Evolutionary conservation across 768 basidiomycete species (phyloP).

Genomic region (Amanita exitialis): DNA sequence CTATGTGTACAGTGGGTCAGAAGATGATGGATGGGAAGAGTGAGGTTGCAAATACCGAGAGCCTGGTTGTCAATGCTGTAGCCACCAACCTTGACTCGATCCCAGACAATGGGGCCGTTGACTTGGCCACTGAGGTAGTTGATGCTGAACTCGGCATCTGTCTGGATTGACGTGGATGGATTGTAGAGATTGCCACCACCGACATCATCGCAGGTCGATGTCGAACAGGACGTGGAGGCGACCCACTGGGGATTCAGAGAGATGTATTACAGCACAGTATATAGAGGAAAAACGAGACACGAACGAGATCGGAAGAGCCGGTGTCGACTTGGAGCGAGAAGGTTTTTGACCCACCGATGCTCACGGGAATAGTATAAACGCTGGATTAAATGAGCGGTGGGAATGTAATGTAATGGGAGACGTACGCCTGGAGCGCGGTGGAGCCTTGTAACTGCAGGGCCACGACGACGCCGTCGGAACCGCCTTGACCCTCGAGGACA

Average conservation of each 20-base stretch:
- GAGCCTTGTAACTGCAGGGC: background rate
- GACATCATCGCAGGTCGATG: slow-evolving; percentile 33
- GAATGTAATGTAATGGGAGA: background rate
- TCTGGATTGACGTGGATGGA: slow-evolving; percentile 33
- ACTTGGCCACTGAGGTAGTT: slow-evolving; percentile 51
- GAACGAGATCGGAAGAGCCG: slow-evolving; percentile 72
- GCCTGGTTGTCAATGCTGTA: slow-evolving; percentile 62
- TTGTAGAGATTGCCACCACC: slow-evolving; percentile 40
- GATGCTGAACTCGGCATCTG: slow-evolving; percentile 37
- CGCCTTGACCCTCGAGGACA: too few species aligned
- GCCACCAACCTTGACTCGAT: slow-evolving; percentile 48
- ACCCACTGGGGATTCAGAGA: slow-evolving; percentile 48
- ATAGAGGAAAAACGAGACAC: slow-evolving; percentile 14
- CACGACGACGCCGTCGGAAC: too few species aligned
- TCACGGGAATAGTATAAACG: slow-evolving; percentile 53
- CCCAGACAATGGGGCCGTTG: slow-evolving; percentile 61
- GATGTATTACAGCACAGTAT: background rate
- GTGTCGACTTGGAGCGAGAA: slow-evolving; percentile 69
- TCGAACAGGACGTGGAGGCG: slow-evolving; percentile 54
- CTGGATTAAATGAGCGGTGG: slow-evolving; percentile 22
- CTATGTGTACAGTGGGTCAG: slow-evolving; percentile 20
- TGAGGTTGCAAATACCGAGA: slow-evolving; percentile 32
- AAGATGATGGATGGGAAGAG: background rate
- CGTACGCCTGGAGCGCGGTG: slow-evolving; percentile 38
- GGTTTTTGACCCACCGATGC: slow-evolving; percentile 40